Evolutionary conservation across 768 basidiomycete species (phyloP).

Genomic region (Candolleomyces eurysporus): DNA sequence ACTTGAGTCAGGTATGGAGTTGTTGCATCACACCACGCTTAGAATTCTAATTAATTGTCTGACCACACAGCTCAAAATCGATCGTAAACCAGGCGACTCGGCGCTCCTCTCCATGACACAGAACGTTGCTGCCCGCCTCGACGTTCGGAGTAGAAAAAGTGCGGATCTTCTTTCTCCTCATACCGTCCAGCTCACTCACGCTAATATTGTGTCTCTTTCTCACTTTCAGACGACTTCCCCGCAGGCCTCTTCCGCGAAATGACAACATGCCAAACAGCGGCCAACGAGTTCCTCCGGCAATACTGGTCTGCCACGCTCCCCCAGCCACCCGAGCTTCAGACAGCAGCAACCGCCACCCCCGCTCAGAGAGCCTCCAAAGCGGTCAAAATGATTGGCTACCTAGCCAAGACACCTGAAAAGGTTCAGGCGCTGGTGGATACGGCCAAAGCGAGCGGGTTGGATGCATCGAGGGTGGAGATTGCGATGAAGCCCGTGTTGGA

Average conservation of each 20-base stretch:
- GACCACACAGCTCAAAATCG: constrained; percentile 56
- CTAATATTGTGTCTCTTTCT: background rate
- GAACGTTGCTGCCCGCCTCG: constrained; percentile 71
- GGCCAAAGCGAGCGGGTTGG: constrained; percentile 61
- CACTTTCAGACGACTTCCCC: constrained; percentile 69
- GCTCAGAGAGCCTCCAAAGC: constrained; percentile 76
- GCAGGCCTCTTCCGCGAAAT: constrained; percentile 77
- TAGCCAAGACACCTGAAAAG: constrained; percentile 78
- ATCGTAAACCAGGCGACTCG: constrained; percentile 63
- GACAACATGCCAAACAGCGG: constrained; percentile 86
- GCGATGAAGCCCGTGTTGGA: constrained; percentile 74
- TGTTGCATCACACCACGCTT: background rate
- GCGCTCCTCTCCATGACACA: constrained; percentile 75
- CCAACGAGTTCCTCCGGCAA: constrained; percentile 94
- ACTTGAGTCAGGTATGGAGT: constrained; percentile 52
- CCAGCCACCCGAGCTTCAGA: constrained; percentile 55
- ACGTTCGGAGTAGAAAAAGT: constrained; percentile 68
- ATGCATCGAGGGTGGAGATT: constrained; percentile 57
- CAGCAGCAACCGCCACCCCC: constrained; percentile 49
- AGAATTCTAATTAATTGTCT: no score
- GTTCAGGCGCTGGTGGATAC: constrained; percentile 71
- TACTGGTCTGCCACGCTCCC: constrained; percentile 92
- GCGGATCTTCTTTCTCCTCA: constrained; percentile 15
- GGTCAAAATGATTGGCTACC: constrained; percentile 83
- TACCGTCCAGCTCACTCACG: background rate